A percentile compares a stretch with the other conserved stretches of the same genome.
These are phyloP conservation scores for Plectranthus barbatus DNA, from an alignment of 257 asterid genomes.

Conservation along the genomic window DNA sequence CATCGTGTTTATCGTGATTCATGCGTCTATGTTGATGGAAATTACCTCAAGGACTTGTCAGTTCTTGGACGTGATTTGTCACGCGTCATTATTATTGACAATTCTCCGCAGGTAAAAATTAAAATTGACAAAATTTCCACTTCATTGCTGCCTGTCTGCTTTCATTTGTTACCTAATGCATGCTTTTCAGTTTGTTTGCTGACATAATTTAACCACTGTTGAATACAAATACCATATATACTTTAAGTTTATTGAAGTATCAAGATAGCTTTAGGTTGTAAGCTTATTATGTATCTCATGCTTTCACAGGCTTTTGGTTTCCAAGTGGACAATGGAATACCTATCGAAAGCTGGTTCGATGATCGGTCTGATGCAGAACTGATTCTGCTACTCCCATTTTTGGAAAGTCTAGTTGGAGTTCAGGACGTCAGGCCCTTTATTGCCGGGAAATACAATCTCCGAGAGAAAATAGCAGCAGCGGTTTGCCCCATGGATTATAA, in stretches of 20 bases:
- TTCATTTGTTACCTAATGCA: neutral
- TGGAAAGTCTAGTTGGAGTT: slow-evolving; percentile 75
- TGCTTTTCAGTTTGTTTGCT: too few relatives aligned
- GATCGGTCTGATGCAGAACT: slow-evolving; percentile 66
- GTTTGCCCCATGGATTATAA: slow-evolving; percentile 41
- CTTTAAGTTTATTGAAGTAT: too few relatives aligned
- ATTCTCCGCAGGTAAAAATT: slow-evolving; percentile 91
- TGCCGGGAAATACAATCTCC: slow-evolving; percentile 64
- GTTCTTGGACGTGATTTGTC: slow-evolving; percentile 98
- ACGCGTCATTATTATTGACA: slow-evolving; percentile 73
- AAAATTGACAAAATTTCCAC: neutral
- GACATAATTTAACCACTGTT: too few relatives aligned
- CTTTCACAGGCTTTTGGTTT: slow-evolving; percentile 82
- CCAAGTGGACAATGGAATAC: slow-evolving; percentile 98
- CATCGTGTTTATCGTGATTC: slow-evolving; percentile 96
- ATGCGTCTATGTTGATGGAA: slow-evolving; percentile 81
- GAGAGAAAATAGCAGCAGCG: slow-evolving; percentile 68
- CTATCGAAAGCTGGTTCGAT: slow-evolving; percentile 96
- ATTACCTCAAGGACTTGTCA: slow-evolving; percentile 87
- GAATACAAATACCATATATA: too few relatives aligned
- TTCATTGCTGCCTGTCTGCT: neutral
- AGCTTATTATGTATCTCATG: too few relatives aligned
- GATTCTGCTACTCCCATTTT: slow-evolving; percentile 61
- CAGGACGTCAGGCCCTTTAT: slow-evolving; percentile 81
- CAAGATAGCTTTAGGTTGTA: too few relatives aligned